Conservation (phyloP, 2,329 filamentous ascomycete species). For the Diaporthe sp. region DNA sequence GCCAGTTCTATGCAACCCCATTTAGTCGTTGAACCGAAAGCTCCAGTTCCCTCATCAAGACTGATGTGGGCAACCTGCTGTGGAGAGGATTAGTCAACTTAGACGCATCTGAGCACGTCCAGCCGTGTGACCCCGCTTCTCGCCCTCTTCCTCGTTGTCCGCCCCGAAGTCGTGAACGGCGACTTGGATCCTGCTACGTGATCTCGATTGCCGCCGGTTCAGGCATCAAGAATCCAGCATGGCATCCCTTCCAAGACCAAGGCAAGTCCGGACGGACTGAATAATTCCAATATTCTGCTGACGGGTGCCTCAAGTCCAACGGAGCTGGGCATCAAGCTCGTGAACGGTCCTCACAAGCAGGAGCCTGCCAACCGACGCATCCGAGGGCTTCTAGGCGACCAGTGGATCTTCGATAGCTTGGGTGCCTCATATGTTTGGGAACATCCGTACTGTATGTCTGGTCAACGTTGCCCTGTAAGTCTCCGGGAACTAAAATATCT, state of each 20-base stretch:
- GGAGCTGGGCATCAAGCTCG: constrained; percentile 46
- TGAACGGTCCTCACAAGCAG: constrained; percentile 50
- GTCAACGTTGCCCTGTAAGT: neutral
- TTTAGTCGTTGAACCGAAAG: neutral
- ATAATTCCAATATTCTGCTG: neutral
- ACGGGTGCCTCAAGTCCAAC: neutral
- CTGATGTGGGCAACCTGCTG: neutral
- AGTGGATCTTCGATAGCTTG: constrained; percentile 52
- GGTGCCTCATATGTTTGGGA: constrained; percentile 54
- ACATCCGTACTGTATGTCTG: constrained; percentile 48
- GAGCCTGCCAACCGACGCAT: constrained; percentile 51
- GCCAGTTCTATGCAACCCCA: neutral
- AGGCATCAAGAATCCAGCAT: neutral
- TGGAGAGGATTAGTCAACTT: constrained; percentile 28
- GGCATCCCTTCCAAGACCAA: constrained; percentile 30
- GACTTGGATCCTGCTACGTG: neutral
- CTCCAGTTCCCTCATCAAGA: neutral
- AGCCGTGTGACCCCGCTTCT: neutral
- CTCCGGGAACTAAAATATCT: constrained; percentile 35
- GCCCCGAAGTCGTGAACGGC: neutral
- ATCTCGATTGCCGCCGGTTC: neutral
- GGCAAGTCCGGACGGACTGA: neutral
- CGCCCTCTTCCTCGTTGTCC: neutral
- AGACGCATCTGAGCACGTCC: neutral
- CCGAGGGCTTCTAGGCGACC: constrained; percentile 49